These are phyloP conservation scores for Vitis rupestris DNA, from an alignment of 164 flowering plant species.

Conservation along the genomic window DNA sequence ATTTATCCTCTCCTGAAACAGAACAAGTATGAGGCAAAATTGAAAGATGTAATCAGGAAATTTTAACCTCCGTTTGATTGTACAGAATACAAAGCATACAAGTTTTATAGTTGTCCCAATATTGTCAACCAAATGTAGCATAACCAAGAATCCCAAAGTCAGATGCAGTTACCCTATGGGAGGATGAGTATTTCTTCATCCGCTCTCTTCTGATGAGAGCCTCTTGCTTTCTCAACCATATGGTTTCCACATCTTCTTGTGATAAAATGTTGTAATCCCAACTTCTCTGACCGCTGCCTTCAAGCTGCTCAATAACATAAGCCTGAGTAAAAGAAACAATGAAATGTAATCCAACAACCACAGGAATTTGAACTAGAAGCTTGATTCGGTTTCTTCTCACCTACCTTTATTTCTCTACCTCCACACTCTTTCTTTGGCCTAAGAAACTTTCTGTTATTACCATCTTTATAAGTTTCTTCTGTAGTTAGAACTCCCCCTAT, in stretches of 20 bases:
- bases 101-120: too few relatives aligned
- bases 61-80: too few relatives aligned
- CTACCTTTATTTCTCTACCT: conserved; percentile 24
- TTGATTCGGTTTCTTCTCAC: background rate
- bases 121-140: too few relatives aligned
- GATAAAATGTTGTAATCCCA: conserved; percentile 41
- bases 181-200: conserved; percentile 52
- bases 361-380: background rate
- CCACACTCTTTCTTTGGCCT: conserved; percentile 17
- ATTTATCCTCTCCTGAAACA: conserved; percentile 41
- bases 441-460: conserved; percentile 17
- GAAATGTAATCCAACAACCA: too few relatives aligned
- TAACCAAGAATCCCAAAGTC: too few relatives aligned
- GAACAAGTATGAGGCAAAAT: background rate
- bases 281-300: conserved; percentile 19
- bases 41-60: background rate
- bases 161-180: conserved; percentile 40
- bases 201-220: conserved; percentile 40
- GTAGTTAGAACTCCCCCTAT: conserved; percentile 19
- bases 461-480: conserved; percentile 11
- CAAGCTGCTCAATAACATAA: conserved; percentile 23
- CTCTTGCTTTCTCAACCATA: conserved; percentile 38
- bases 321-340: background rate
- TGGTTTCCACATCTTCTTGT: conserved; percentile 37
- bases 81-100: too few relatives aligned